phyloP scores from a whole-genome alignment of 73 alveolate species.

The Paramecium biaurelia region DNA sequence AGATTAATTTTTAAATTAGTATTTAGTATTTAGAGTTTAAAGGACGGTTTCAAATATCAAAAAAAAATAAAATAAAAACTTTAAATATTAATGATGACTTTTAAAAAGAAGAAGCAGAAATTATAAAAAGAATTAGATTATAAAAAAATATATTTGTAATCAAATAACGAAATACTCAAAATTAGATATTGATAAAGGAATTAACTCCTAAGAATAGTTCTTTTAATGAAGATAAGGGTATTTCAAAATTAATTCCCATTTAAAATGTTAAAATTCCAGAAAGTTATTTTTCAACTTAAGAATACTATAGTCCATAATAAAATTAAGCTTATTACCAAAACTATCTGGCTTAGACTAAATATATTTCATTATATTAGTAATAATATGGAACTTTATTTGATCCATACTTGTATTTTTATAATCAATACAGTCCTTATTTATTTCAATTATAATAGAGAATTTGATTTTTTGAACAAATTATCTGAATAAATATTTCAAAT shows the following conservation, averaged over 20 bases:
- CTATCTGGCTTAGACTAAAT: not conserved
- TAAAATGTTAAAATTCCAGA: not conserved
- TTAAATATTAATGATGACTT: too few relatives aligned
- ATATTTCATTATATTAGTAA: not conserved
- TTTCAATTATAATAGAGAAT: not conserved
- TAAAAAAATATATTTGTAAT: not conserved
- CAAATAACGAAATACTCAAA: not conserved
- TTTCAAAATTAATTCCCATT: not conserved
- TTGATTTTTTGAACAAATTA: not conserved
- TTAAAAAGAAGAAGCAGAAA: not conserved
- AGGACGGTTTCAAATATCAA: not conserved
- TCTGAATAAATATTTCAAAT: not conserved
- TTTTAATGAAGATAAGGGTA: not conserved
- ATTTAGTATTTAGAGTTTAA: not conserved
- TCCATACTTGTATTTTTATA: not conserved
- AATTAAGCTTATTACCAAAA: not conserved
- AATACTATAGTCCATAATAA: not conserved
- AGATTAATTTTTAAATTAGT: not conserved
- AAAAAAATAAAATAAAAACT: not conserved
- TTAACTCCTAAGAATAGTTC: not conserved
- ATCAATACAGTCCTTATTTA: not conserved
- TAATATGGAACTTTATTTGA: not conserved
- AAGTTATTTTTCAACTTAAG: not conserved
- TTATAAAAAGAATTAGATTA: not conserved
- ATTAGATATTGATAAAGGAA: not conserved